Evolutionary conservation across 345 rosid species (phyloP).

Genomic region (Fremontodendron californicum): DNA sequence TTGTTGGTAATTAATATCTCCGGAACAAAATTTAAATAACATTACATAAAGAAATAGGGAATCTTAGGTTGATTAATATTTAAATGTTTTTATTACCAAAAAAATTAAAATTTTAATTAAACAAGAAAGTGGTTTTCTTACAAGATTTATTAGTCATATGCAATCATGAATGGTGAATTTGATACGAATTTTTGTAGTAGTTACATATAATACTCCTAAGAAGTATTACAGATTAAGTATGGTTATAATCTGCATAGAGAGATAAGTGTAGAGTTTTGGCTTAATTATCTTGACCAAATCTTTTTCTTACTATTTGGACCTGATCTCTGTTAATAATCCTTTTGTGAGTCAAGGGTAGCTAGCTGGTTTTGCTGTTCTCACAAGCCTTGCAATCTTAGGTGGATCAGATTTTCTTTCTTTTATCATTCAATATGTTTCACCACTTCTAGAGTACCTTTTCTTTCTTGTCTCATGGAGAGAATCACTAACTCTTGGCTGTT

Average conservation of each 20-base stretch:
- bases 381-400: constrained; percentile 47
- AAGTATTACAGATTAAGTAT: not conserved
- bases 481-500: too few species aligned
- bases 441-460: too few species aligned
- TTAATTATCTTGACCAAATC: constrained; percentile 61
- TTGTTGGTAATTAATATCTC: too few species aligned
- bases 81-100: too few species aligned
- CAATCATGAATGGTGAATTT: too few species aligned
- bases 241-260: not conserved
- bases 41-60: too few species aligned
- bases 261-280: not conserved
- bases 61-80: too few species aligned
- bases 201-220: not conserved
- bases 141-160: too few species aligned
- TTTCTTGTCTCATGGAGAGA: too few species aligned
- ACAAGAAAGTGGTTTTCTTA: too few species aligned
- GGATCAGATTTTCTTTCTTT: constrained; percentile 78
- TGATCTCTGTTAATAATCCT: constrained; percentile 55
- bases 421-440: constrained; percentile 61
- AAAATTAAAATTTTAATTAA: too few species aligned
- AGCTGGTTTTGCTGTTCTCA: constrained; percentile 51
- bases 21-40: too few species aligned
- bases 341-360: constrained; percentile 33
- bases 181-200: not conserved
- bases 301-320: constrained; percentile 50